Conservation (phyloP, 2,329 filamentous ascomycete genomes). For the Dactylonectria macrodidyma region DNA sequence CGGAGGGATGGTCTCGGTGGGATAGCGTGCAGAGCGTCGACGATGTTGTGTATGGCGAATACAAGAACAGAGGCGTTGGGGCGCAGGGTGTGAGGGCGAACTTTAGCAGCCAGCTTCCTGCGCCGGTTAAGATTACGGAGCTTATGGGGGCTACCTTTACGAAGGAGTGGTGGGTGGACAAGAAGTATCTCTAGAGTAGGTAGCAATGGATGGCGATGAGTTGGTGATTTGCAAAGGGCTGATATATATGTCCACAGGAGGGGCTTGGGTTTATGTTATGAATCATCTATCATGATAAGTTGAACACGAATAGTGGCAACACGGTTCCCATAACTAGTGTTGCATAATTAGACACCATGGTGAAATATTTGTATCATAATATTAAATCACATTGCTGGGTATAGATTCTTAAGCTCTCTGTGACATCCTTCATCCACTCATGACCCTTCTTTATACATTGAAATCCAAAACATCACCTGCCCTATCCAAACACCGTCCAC, state of each 20-base stretch:
- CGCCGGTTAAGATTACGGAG: background rate
- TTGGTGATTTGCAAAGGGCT: background rate
- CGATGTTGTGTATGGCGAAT: background rate
- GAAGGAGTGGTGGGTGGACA: slow-evolving; percentile 13
- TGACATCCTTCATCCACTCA: background rate
- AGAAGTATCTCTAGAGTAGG: background rate
- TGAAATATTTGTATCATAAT: too few species aligned
- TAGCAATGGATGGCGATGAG: background rate
- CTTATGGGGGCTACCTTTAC: background rate
- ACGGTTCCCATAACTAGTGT: too few species aligned
- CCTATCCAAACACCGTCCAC: slow-evolving; percentile 41
- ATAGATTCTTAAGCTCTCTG: background rate
- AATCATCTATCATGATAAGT: too few species aligned
- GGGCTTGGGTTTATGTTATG: too few species aligned
- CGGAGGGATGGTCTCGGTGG: slow-evolving; percentile 6
- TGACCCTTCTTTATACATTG: background rate
- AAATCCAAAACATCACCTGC: background rate
- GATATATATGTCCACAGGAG: too few species aligned
- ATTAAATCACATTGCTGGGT: background rate
- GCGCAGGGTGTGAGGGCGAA: slow-evolving; percentile 2
- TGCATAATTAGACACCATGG: too few species aligned
- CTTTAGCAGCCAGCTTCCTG: background rate
- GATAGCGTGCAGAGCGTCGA: background rate
- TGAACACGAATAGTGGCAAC: too few species aligned
- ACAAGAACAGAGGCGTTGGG: slow-evolving; percentile 1